Evolutionary conservation across 2,329 filamentous ascomycete species (phyloP), one percentile per base, ranked within the genome.

Genomic region (Fusarium sp.): DNA sequence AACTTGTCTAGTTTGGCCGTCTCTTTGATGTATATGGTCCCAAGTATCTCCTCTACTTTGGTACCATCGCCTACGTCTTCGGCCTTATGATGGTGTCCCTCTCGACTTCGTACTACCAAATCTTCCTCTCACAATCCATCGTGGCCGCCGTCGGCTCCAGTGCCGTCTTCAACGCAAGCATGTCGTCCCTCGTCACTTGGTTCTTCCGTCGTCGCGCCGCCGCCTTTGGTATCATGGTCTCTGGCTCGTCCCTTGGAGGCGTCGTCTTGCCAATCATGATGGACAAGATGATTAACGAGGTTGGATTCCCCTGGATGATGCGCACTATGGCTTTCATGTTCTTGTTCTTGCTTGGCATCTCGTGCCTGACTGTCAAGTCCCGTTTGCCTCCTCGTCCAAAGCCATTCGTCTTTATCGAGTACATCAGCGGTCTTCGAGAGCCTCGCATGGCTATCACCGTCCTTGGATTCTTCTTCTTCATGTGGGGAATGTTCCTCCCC

Each of bases 21-120:
- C 55, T 92, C 12, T 93, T 89, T 74, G 92, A 94, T 79, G 88
- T 85, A 71, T 89, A 89, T 71, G 92, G 92, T 2, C 90, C 92
- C 1, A 85, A 86, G 42, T 88, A 84, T 67, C 82, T 93, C 5
- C 81, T 92, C 16, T 70, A 87, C 20, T 74, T 81, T 60, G 90
- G 90, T 33, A 86, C 86, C 6, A 74, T 91, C 67, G 79, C 88
- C 66, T 89, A 91, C 79, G 84, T 92, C 70, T 88, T 92, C 53
- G 88, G 89, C 27, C 80, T 92, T 20, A 92, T 92, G 89, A 91
- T 92, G 89, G 85, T 87, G 0, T 89, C 87, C 17, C 81, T 92
- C 11, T 81, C 82, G 6, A 79, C 73, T 3, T 57, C 82, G 56
- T 86, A 86, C 79, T 86, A 85, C 72, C 84, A 86, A 51, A 79